These are phyloP conservation scores for Tolypocladium tropicale DNA, from an alignment of 2,329 filamentous ascomycete genomes.

Conservation along the genomic window DNA sequence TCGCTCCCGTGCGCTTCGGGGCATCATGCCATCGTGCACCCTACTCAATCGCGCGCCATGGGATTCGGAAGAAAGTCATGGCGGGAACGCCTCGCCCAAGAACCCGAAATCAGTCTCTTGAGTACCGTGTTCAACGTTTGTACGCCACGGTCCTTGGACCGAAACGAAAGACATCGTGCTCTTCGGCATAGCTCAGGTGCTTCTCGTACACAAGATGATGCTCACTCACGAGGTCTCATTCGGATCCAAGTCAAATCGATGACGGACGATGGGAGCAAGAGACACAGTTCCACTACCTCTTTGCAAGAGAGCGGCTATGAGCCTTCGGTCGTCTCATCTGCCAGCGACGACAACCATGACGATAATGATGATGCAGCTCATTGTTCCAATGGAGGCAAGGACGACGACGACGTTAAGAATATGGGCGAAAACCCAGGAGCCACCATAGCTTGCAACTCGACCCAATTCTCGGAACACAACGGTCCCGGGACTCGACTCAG, in stretches of 20 bases:
- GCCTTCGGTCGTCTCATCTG: neutral
- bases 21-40: neutral
- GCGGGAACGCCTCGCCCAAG: constrained; percentile 1
- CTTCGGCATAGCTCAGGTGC: neutral
- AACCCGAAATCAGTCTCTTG: constrained; percentile 8
- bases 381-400: neutral
- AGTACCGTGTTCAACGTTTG: constrained; percentile 10
- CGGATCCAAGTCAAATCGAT: neutral
- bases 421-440: neutral
- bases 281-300: neutral
- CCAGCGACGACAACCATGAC: neutral
- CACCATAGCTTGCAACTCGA: neutral
- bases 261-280: neutral
- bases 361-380: neutral
- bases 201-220: neutral
- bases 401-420: neutral
- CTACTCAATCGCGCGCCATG: constrained; percentile 3
- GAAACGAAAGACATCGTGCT: neutral
- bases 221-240: neutral
- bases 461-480: neutral
- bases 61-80: constrained; percentile 5
- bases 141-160: constrained; percentile 7
- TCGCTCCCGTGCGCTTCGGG: neutral
- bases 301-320: neutral
- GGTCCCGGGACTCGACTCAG: neutral